These are phyloP conservation scores for Trichophyton benhamiae DNA, from an alignment of 2,329 filamentous ascomycete genomes.

Conservation along the genomic window DNA sequence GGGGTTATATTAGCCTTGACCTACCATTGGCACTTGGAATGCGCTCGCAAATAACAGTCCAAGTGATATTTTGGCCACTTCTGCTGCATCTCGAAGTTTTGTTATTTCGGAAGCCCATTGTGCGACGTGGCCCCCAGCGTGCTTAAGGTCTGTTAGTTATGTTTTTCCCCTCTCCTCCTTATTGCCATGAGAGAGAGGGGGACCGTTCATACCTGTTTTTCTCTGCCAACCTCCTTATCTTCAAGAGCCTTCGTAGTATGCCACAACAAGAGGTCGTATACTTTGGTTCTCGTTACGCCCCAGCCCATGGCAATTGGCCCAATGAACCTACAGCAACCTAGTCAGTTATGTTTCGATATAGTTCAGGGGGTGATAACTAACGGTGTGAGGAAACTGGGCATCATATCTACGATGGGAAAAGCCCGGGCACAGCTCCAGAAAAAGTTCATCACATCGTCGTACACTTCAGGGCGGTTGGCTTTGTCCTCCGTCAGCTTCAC, in stretches of 20 bases:
- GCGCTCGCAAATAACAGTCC: neutral
- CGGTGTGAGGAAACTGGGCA: neutral
- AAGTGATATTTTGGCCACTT: neutral
- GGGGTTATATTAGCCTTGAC: neutral
- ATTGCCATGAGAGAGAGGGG: neutral
- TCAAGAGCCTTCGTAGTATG: neutral
- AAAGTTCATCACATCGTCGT: neutral
- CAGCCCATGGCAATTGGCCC: neutral
- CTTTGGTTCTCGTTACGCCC: neutral
- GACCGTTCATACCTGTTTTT: neutral
- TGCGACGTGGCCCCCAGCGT: neutral
- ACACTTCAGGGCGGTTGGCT: neutral
- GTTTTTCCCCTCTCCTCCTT: neutral
- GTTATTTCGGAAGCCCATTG: neutral
- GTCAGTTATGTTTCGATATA: neutral
- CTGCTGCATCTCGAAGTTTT: neutral
- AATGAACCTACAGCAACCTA: neutral
- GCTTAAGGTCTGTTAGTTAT: neutral
- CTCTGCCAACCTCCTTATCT: neutral
- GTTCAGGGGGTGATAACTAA: neutral
- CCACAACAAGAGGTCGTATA: neutral
- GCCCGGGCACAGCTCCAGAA: neutral
- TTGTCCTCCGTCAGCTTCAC: neutral
- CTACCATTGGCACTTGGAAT: neutral
- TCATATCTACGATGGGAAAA: neutral